Base-by-base conservation (phyloP, 495 filamentous ascomycete species). In the Aspergillus taichungensis region DNA sequence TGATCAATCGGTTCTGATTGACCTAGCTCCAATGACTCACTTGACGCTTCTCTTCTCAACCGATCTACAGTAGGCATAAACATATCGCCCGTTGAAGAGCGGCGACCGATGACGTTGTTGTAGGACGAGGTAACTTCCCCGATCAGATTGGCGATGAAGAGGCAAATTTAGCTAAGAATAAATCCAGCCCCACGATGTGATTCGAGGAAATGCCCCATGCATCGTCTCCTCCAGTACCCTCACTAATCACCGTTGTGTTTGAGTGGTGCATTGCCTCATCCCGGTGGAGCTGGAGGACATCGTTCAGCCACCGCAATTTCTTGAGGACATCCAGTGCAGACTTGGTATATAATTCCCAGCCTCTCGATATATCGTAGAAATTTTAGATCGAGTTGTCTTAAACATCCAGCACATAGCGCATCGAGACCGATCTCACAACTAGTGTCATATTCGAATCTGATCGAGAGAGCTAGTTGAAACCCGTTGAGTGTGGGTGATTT, bases 251-350 rank as follows among this genome's bases (percentile, higher is more conserved):
- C 18, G 18, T 24, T 24, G 4, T 24, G 18, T 41, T 33, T 37
- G 44, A 32, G 8, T 54, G 29, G 36, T 18, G 47, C 49, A n/a
- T 51, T 45, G 49, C 48, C 53, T 52, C 47, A 34, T 30, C 28
- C 27, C 27, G 33, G 32, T 48, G 46, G 37, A 48, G 42, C 35
- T 40, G 5, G 30, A 36, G 38, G 43, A 37, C 44, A 45, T 42
- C 30, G 54, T 57, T 53, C 57, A 60, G 57, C 57, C 57, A 57
- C 57, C 54, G 49, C 47, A 24, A 49, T 56, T 60, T 60, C 53
- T 32, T 9, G 43, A 28, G 40, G 38, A 14, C 43, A 30, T 18
- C 44, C 10, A 35, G 18, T 24, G 18, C 18, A 42, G 13, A 38
- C 18, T 24, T 24, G 11, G 42, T 56, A 45, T 45, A 47, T 45